A percentile compares a stretch with the other conserved stretches of the same genome.
These are phyloP conservation scores for Boechera divaricarpa DNA, from an alignment of 345 rosid species.

Conservation along the genomic window DNA sequence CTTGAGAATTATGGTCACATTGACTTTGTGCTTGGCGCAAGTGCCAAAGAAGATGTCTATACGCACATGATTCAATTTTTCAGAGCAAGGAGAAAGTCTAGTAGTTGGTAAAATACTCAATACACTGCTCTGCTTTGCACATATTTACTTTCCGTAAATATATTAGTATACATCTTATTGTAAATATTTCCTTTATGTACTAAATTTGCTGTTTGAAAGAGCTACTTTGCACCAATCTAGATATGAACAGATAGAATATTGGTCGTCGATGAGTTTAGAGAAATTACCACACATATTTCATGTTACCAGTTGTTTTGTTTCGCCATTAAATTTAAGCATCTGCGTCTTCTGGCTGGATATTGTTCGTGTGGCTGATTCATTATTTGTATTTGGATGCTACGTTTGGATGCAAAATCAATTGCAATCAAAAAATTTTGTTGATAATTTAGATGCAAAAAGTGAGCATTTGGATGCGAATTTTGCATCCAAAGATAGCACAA, in stretches of 20 bases:
- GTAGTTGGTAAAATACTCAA: slow-evolving; percentile 47
- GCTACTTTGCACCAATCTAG: neutral
- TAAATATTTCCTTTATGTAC: slow-evolving; percentile 1
- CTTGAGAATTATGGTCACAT: slow-evolving; percentile 79
- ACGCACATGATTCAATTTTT: slow-evolving; percentile 66
- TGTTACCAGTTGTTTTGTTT: too few species aligned
- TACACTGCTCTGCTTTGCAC: slow-evolving; percentile 3
- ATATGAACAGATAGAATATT: neutral
- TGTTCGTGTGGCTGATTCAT: neutral
- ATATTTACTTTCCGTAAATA: neutral
- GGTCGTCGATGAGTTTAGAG: neutral
- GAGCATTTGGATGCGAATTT: neutral
- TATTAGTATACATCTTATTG: neutral
- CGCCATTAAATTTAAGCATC: too few species aligned
- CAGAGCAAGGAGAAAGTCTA: slow-evolving; percentile 52
- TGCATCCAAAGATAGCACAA: neutral
- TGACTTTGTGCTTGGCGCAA: slow-evolving; percentile 64
- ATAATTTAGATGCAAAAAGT: neutral
- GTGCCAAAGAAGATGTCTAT: slow-evolving; percentile 70
- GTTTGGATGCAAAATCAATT: too few species aligned
- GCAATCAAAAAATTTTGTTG: neutral
- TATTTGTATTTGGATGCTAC: neutral
- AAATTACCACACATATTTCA: neutral
- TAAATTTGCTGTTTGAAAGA: neutral
- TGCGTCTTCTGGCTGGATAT: neutral